Conservation (phyloP, 805 yeast genomes). For the Yarrowia sp. region DNA sequence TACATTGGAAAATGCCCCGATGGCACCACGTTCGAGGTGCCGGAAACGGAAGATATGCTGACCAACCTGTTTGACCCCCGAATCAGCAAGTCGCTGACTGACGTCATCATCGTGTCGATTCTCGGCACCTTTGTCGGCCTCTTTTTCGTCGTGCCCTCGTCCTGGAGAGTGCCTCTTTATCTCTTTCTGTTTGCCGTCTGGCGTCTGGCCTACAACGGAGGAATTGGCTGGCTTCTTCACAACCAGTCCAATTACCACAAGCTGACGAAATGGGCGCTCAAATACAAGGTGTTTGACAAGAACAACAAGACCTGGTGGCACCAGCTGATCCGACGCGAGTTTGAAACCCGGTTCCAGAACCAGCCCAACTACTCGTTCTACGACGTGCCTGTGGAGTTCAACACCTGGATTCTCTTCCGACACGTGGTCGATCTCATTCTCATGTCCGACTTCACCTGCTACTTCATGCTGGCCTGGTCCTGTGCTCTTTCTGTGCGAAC, state of each 20-base stretch:
- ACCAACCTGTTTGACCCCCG: constrained; percentile 76
- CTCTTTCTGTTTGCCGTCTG: constrained; percentile 62
- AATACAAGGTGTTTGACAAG: constrained; percentile 46
- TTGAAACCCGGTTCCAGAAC: constrained; percentile 46
- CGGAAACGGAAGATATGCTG: constrained; percentile 79
- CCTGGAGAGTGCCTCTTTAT: constrained; percentile 42
- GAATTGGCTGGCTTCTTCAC: constrained; percentile 68
- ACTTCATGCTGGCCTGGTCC: constrained; percentile 56
- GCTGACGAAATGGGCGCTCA: constrained; percentile 52
- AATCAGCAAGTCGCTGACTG: constrained; percentile 62
- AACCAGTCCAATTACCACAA: constrained; percentile 59
- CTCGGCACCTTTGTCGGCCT: constrained; percentile 40
- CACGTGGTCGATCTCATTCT: constrained; percentile 75
- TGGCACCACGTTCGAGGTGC: constrained; percentile 41
- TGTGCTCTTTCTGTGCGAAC: constrained; percentile 40
- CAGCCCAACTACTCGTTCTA: constrained; percentile 39
- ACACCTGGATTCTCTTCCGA: constrained; percentile 77
- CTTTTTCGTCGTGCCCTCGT: constrained; percentile 33
- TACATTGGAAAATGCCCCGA: constrained; percentile 35
- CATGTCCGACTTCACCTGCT: constrained; percentile 80
- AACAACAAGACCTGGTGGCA: constrained; percentile 38
- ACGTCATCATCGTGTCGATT: constrained; percentile 52
- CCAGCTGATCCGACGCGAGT: constrained; percentile 45
- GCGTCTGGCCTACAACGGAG: constrained; percentile 72
- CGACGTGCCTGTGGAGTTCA: constrained; percentile 63